Evolutionary conservation across 2,329 filamentous ascomycete genomes (phyloP), one percentile per base, ranked within the genome.

Genomic region (Hymenoscyphus occultus): DNA sequence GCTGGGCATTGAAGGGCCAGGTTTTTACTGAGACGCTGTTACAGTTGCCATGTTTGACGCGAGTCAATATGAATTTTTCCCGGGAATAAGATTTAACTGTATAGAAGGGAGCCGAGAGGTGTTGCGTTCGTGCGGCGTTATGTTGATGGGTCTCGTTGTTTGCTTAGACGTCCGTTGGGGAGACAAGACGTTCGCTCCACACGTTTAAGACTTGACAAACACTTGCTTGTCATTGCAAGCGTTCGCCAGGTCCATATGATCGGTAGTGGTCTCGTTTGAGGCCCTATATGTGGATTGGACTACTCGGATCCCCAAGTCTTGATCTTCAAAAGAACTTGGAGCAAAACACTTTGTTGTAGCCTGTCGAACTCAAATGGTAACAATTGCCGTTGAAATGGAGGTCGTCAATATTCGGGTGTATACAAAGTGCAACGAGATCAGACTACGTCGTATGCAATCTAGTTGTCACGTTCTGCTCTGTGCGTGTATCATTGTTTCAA

Each of bases 401-500:
- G 19, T 22, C 7, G 45, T 35, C 6, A 10, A 35, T 10, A 35
- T 35, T 35, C 5, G 35, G 4, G 48, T 28, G 22, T 54, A 19
- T 22, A 54, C 28, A 28, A 28, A 28, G 28, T 28, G 28, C 28
- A 28, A 13, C 48, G n/a, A 28, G 48, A 54, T 22, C 19, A 28
- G 32, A 57, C 9, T 35, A 35, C 35, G 35, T 35, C 5, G 31
- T 57, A 31, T 57, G 13, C 56, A 57, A 14, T 32, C 48, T 22
- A 57, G 56, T 51, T 51, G 45, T 10, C 5, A 32, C 56, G 56
- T n/a, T 39, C 31, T 32, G 57, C 64, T 64, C 64, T 67, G 62
- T 65, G 63, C 63, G 32, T 59, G 56, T 67, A 61, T 66, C 63
- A 66, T 35, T 59, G 64, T 69, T 68, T 69, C 65, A 67, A 67